Evolutionary conservation across 805 yeast species (phyloP), one percentile per base, ranked within the genome.

Genomic region (Pichia paraexigua): DNA sequence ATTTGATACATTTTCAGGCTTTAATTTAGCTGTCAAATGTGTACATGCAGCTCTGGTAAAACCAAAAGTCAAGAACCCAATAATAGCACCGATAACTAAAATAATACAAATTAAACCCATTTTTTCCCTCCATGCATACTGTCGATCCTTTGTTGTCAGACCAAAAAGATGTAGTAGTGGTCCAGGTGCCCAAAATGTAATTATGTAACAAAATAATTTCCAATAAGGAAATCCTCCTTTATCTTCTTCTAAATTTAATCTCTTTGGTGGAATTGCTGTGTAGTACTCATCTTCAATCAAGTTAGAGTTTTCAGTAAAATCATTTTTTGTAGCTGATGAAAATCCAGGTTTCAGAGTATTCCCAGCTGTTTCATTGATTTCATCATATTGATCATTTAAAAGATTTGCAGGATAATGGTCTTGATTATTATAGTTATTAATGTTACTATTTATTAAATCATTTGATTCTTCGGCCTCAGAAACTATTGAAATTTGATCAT

Each of bases 111-210:
- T 73, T 43, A 94, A 74, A 1, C 89, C 98, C 50, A 91, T 85
- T 63, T 92, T 92, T 63, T 94, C 99, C 63, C 99, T 78, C 99
- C 99, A 94, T 0, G 98, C 98, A 73, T 82, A 80, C 64, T 91
- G 97, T 53, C 96, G 80, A 43, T 83, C 91, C 58, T 81, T 80
- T 21, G 85, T 81, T 35, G 78, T 77, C 77, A 92, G 76, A 3
- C 98, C 98, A 67, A 80, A 85, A 43, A 87, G 66, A 43, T 71
- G 71, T 60, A 90, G 69, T 35, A 89, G 56, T 0, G 90, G 83
- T 3, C 85, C 78, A 1, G 97, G 96, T 3, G 95, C 95, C 94
- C 97, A 92, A 66, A 89, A 89, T 0, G 99, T 91, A 37, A 94
- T 70, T 10, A 78, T 59, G 58, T 81, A 80, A 65, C 97, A 90